phyloP scores from a whole-genome alignment of 352 stramenopile genomes.

The Phytophthora ramorum region DNA sequence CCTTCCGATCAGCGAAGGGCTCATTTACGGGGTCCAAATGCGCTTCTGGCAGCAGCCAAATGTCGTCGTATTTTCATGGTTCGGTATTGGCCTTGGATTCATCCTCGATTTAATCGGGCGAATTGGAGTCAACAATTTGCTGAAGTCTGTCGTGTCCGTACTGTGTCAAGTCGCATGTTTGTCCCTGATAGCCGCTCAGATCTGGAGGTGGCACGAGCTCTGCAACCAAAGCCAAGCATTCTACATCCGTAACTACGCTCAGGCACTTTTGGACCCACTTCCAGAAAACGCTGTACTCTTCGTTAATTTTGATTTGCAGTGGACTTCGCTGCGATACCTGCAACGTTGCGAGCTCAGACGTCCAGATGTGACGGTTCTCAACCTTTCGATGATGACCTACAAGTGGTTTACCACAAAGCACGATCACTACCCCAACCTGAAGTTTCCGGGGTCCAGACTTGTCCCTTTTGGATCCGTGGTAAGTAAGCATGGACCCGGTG shows the following conservation, averaged over 20 bases:
- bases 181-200: constrained; percentile 34
- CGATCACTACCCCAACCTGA: constrained; percentile 66
- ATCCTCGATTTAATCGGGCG: constrained; percentile 17
- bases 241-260: constrained; percentile 90
- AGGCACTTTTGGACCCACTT: constrained; percentile 85
- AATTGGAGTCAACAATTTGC: background rate
- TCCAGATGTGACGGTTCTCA: constrained; percentile 84
- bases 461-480: constrained; percentile 48
- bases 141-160: background rate
- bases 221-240: constrained; percentile 58
- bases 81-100: constrained; percentile 65
- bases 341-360: constrained; percentile 85
- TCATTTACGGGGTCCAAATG: constrained; percentile 96
- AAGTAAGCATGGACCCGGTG: constrained; percentile 4
- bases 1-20: constrained; percentile 90
- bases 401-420: constrained; percentile 82
- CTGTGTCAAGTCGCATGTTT: constrained; percentile 24
- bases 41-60: constrained; percentile 96
- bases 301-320: constrained; percentile 94
- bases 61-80: constrained; percentile 89
- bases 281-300: constrained; percentile 85
- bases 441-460: constrained; percentile 64
- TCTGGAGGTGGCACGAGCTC: constrained; percentile 49
- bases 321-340: constrained; percentile 92
- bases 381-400: constrained; percentile 93